phyloP scores from a whole-genome alignment of 2,329 filamentous ascomycete genomes.

The Westerdykella ornata region DNA sequence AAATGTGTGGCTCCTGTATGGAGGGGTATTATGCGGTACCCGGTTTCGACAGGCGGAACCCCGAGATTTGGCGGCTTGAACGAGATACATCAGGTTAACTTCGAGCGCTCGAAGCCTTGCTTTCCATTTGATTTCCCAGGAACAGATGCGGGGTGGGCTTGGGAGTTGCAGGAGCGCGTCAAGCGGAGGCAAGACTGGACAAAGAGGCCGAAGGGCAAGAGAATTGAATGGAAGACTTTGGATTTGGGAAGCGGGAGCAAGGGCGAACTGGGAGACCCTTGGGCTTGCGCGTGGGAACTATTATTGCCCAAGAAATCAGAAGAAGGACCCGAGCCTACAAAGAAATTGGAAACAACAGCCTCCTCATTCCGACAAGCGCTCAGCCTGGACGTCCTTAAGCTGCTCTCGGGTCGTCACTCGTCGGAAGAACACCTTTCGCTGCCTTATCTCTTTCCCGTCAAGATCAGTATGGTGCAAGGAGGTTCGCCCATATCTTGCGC shows the following conservation, averaged over 20 bases:
- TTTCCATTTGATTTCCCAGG: conserved; percentile 82
- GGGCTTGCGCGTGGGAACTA: conserved; percentile 75
- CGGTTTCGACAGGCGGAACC: conserved; percentile 70
- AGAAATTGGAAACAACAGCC: conserved; percentile 5
- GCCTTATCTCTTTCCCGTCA: conserved; percentile 51
- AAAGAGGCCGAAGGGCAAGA: conserved; percentile 72
- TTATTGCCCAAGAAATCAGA: conserved; percentile 44
- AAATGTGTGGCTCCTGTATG: conserved; percentile 80
- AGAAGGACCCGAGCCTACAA: not conserved
- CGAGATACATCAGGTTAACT: conserved; percentile 71
- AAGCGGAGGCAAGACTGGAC: conserved; percentile 62
- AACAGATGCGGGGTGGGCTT: conserved; percentile 69
- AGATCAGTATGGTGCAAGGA: conserved; percentile 60
- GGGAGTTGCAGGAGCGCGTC: conserved; percentile 63
- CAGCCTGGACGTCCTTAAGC: conserved; percentile 24
- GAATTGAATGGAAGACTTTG: conserved; percentile 66
- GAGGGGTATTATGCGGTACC: conserved; percentile 78
- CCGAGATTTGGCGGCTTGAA: conserved; percentile 75
- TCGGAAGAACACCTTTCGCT: conserved; percentile 2
- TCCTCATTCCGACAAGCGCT: conserved; percentile 22
- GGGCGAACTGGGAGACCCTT: conserved; percentile 76
- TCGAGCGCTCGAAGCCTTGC: conserved; percentile 71
- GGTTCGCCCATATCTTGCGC: conserved; percentile 67
- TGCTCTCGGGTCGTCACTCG: conserved; percentile 7
- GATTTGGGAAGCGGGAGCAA: conserved; percentile 66